These are phyloP conservation scores for Thoreauomyces humboldtii DNA, from an alignment of 192 early-diverging fungal genomes.

Conservation along the genomic window DNA sequence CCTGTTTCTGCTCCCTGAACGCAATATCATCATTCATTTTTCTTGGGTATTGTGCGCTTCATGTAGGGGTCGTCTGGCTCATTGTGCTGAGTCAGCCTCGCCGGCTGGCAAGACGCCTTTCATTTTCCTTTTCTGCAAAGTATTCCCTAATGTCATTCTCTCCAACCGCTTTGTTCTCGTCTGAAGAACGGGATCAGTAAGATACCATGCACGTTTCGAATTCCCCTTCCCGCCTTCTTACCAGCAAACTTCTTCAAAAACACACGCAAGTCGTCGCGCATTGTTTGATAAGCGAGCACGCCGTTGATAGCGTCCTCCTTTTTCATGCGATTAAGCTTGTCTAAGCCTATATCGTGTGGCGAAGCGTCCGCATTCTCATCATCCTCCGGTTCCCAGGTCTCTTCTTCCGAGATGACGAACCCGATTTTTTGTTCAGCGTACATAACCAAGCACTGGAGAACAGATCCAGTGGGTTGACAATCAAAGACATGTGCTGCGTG, in stretches of 20 bases:
- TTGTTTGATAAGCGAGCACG: constrained; percentile 67
- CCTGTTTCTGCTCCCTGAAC: too few species aligned
- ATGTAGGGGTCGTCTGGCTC: too few species aligned
- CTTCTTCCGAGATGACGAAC: constrained; percentile 51
- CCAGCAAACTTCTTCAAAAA: constrained; percentile 63
- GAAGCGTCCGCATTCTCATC: constrained; percentile 68
- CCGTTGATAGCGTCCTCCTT: constrained; percentile 70
- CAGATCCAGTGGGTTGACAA: background rate
- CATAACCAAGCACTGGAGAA: constrained; percentile 4
- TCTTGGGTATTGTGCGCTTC: too few species aligned
- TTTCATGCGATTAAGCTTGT: constrained; percentile 69
- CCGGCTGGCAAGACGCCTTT: too few species aligned
- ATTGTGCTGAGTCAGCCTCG: too few species aligned
- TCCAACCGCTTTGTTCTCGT: background rate
- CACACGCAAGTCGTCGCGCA: constrained; percentile 65
- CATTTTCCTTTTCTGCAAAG: constrained; percentile 14
- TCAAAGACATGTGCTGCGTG: background rate
- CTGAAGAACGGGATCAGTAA: background rate
- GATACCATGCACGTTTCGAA: background rate
- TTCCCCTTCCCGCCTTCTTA: background rate
- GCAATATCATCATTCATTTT: too few species aligned
- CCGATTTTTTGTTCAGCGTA: constrained; percentile 4
- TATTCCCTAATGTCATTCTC: constrained; percentile 4
- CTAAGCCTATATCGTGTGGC: constrained; percentile 74
- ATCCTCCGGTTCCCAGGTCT: constrained; percentile 72